Conservation (phyloP, 495 filamentous ascomycete species). For the Paragyromitra xinjiangensis region DNA sequence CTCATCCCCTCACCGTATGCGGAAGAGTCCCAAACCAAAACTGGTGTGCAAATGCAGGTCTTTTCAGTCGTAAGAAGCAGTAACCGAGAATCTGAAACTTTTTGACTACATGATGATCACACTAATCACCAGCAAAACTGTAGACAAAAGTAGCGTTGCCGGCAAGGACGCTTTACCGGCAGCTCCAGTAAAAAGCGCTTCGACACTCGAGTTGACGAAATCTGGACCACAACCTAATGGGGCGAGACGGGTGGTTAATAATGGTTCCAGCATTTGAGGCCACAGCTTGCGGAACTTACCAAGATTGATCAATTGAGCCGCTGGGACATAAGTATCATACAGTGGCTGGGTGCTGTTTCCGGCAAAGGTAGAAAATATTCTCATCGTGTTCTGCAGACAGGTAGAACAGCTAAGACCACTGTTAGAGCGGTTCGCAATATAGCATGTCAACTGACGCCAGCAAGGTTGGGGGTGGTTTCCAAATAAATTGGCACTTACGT, state of each 20-base stretch:
- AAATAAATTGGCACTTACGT: conserved; percentile 57
- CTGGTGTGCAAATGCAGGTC: background rate
- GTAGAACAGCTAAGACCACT: conserved; percentile 63
- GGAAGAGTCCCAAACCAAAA: conserved; percentile 10
- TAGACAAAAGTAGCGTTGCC: conserved; percentile 12
- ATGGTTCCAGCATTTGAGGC: background rate
- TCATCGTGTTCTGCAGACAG: conserved; percentile 78
- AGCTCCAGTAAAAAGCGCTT: conserved; percentile 19
- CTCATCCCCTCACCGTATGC: conserved; percentile 4
- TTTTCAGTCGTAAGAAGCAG: conserved; percentile 7
- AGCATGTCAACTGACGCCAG: conserved; percentile 8
- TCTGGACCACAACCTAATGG: conserved; percentile 45
- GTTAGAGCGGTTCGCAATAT: conserved; percentile 11
- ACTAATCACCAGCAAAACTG: conserved; percentile 6
- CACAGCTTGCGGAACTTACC: conserved; percentile 34
- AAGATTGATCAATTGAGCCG: conserved; percentile 72
- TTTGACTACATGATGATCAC: conserved; percentile 15
- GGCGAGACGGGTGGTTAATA: conserved; percentile 18
- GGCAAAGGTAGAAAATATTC: conserved; percentile 69
- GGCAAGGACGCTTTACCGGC: background rate
- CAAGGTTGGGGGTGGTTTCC: background rate
- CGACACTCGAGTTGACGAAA: conserved; percentile 44
- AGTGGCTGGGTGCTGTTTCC: conserved; percentile 68
- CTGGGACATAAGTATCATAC: conserved; percentile 67
- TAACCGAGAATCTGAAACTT: background rate